These are phyloP conservation scores for Candida sp. DNA, from an alignment of 1,139 yeast species.

Conservation along the genomic window DNA sequence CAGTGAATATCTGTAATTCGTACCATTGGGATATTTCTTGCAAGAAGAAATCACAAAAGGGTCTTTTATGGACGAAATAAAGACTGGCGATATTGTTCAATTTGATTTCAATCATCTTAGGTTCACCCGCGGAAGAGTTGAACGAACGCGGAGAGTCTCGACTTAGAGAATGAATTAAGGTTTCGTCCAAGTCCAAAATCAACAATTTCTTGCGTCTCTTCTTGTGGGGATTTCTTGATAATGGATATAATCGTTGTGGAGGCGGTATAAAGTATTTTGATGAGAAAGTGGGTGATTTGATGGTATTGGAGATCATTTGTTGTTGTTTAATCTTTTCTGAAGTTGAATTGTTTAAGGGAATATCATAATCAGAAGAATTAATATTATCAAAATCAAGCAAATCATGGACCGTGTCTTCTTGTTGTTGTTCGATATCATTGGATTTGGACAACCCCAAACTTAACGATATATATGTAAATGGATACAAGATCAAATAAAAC, in stretches of 20 bases:
- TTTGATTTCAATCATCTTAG: slow-evolving; percentile 84
- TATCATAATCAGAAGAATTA: neutral
- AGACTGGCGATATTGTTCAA: slow-evolving; percentile 67
- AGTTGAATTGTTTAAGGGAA: neutral
- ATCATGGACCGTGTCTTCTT: neutral
- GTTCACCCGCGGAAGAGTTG: slow-evolving; percentile 45
- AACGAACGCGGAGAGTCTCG: slow-evolving; percentile 50
- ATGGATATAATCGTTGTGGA: slow-evolving; percentile 44
- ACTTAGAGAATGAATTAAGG: slow-evolving; percentile 85
- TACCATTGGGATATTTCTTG: slow-evolving; percentile 83
- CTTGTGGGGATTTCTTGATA: slow-evolving; percentile 38
- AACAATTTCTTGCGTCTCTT: slow-evolving; percentile 56
- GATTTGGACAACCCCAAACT: slow-evolving; percentile 6
- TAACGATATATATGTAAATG: slow-evolving; percentile 11
- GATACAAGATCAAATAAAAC: slow-evolving; percentile 18
- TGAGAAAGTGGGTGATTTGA: slow-evolving; percentile 56
- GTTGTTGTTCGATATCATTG: neutral
- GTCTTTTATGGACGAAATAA: slow-evolving; percentile 89
- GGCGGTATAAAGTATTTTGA: slow-evolving; percentile 49
- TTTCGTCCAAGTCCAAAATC: slow-evolving; percentile 88
- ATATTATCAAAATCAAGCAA: neutral
- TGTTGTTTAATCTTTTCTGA: slow-evolving; percentile 40
- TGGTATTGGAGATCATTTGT: slow-evolving; percentile 36
- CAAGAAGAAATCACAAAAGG: slow-evolving; percentile 83
- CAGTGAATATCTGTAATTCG: slow-evolving; percentile 86